A percentile compares a stretch with the other conserved stretches of the same genome.
Conservation (phyloP, 2,329 filamentous ascomycete species). For the Ophiosphaerella herpotricha region DNA sequence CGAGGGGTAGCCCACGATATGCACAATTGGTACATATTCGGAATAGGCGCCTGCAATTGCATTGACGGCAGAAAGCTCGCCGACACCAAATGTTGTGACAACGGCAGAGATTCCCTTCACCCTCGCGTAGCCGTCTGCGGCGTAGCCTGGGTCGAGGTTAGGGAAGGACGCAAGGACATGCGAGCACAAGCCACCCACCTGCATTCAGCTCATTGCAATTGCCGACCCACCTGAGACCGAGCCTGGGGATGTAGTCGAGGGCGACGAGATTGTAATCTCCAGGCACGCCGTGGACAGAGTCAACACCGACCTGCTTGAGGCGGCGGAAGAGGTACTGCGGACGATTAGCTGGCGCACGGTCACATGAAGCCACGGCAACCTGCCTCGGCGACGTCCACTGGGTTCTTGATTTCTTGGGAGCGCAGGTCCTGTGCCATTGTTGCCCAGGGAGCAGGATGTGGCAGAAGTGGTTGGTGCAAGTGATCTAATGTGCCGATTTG, state of each 20-base stretch:
- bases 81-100: slow-evolving; percentile 55
- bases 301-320: slow-evolving; percentile 50
- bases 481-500: slow-evolving; percentile 5
- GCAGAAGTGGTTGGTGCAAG: background rate
- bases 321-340: slow-evolving; percentile 46
- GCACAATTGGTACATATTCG: slow-evolving; percentile 53
- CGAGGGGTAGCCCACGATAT: slow-evolving; percentile 54
- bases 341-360: slow-evolving; percentile 10
- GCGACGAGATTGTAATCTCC: slow-evolving; percentile 54
- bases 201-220: slow-evolving; percentile 67
- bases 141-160: slow-evolving; percentile 45
- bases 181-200: slow-evolving; percentile 40
- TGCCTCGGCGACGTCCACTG: slow-evolving; percentile 63
- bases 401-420: slow-evolving; percentile 49
- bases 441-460: slow-evolving; percentile 4
- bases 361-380: slow-evolving; percentile 7
- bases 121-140: slow-evolving; percentile 53
- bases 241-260: slow-evolving; percentile 62
- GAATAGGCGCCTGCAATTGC: slow-evolving; percentile 54
- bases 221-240: slow-evolving; percentile 62
- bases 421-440: slow-evolving; percentile 48
- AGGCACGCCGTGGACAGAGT: slow-evolving; percentile 54
- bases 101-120: slow-evolving; percentile 54
- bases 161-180: background rate
- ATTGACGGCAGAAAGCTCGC: slow-evolving; percentile 54